Percentiles rank a stretch among this genome's conserved stretches.
Evolutionary conservation across 768 basidiomycete species (phyloP).

Genomic region (Leccinum aurantiacum): DNA sequence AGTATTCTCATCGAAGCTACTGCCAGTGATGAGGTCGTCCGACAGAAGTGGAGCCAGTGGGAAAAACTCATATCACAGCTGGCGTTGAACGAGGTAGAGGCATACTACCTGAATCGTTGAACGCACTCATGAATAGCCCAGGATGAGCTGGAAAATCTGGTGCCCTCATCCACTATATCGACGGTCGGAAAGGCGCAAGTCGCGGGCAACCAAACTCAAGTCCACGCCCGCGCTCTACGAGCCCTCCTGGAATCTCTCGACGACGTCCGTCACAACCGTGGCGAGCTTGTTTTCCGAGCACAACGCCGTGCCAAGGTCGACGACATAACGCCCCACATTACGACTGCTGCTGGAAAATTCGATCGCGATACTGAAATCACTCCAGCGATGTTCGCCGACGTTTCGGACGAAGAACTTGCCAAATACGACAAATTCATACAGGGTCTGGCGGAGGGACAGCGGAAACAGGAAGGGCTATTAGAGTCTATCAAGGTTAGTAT

Average conservation of each 20-base stretch:
- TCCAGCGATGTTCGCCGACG: conserved; percentile 85
- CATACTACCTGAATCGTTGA: not conserved
- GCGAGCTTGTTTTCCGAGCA: conserved; percentile 63
- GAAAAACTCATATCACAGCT: conserved; percentile 68
- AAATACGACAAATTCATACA: conserved; percentile 81
- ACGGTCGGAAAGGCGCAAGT: conserved; percentile 33
- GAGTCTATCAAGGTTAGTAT: conserved; percentile 60
- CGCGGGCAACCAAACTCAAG: conserved; percentile 51
- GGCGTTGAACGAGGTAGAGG: conserved; percentile 58
- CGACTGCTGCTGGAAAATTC: conserved; percentile 63
- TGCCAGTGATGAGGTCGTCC: conserved; percentile 73
- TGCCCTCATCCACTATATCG: conserved; percentile 64
- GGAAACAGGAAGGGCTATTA: conserved; percentile 65
- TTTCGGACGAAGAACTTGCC: conserved; percentile 72
- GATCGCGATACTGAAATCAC: conserved; percentile 69
- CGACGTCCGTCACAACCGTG: conserved; percentile 59
- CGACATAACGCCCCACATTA: conserved; percentile 68
- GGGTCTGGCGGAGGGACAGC: conserved; percentile 51
- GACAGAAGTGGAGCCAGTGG: conserved; percentile 89
- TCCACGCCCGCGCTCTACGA: conserved; percentile 68
- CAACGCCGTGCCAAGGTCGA: conserved; percentile 62
- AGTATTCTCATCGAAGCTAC: conserved; percentile 69
- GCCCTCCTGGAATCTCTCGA: conserved; percentile 79
- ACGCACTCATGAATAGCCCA: conserved; percentile 29
- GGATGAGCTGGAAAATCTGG: conserved; percentile 62